Evolutionary conservation across 805 yeast species (phyloP).

Genomic region (Teunomyces barrocoloradensis): DNA sequence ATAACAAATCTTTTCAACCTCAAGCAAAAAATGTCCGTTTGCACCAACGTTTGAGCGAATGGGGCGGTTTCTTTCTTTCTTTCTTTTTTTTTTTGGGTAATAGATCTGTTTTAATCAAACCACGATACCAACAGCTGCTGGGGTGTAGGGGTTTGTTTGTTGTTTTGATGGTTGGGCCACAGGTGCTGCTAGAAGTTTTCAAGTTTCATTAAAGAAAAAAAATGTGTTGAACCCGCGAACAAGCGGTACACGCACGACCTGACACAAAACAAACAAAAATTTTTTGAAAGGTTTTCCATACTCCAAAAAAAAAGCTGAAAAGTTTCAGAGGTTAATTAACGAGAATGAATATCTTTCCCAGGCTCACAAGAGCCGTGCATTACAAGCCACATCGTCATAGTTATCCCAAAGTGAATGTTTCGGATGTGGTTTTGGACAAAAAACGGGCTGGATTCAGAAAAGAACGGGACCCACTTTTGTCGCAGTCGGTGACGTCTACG

Average conservation of each 20-base stretch:
- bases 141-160: neutral
- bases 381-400: conserved; percentile 28
- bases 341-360: conserved; percentile 1
- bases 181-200: neutral
- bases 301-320: no score
- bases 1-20: neutral
- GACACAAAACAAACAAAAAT: conserved; percentile 2
- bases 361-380: conserved; percentile 22
- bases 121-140: neutral
- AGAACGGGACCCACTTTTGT: conserved; percentile 36
- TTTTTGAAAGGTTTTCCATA: neutral
- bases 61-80: no score
- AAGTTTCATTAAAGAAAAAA: neutral
- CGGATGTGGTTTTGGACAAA: conserved; percentile 37
- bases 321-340: no score
- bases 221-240: neutral
- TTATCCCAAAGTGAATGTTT: conserved; percentile 40
- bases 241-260: neutral
- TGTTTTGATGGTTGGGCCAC: neutral
- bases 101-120: neutral
- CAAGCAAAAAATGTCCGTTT: neutral
- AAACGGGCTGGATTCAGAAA: conserved; percentile 40
- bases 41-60: no score
- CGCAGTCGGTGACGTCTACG: conserved; percentile 40
- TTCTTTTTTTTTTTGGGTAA: no score